Percentiles rank a stretch among this genome's conserved stretches.
phyloP scores from a whole-genome alignment of 2,329 filamentous ascomycete genomes.

The Diaporthe ilicicola region DNA sequence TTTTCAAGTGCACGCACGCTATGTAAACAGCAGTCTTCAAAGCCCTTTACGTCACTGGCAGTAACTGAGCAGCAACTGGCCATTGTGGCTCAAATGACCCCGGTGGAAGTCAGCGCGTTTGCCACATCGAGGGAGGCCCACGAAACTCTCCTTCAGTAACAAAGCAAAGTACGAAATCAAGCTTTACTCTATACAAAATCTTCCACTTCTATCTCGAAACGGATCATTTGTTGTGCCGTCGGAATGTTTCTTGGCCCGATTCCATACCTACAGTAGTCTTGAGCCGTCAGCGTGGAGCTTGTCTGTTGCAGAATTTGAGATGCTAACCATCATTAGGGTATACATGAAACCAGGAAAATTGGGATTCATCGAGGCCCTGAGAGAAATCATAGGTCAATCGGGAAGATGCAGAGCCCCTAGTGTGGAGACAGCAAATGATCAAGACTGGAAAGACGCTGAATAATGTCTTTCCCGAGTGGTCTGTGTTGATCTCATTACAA shows the following conservation, averaged over 20 bases:
- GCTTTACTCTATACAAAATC: not conserved
- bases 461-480: not conserved
- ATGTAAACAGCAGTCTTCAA: no score
- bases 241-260: not conserved
- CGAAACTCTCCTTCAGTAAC: no score
- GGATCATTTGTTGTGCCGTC: conserved; percentile 1
- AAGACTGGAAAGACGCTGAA: conserved; percentile 13
- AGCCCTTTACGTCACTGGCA: no score
- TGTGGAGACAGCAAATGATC: conserved; percentile 19
- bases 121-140: no score
- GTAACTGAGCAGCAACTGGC: no score
- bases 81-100: no score
- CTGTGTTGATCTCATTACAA: conserved; percentile 8
- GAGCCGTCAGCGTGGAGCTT: not conserved
- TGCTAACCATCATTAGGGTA: not conserved
- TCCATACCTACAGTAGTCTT: not conserved
- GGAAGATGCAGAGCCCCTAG: not conserved
- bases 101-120: no score
- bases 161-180: no score
- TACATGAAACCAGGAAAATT: not conserved
- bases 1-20: no score
- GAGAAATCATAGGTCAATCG: not conserved
- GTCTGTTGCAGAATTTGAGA: not conserved
- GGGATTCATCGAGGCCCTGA: not conserved
- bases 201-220: not conserved